Conservation (phyloP, 257 asterid genomes). For the Solanum acaule region DNA sequence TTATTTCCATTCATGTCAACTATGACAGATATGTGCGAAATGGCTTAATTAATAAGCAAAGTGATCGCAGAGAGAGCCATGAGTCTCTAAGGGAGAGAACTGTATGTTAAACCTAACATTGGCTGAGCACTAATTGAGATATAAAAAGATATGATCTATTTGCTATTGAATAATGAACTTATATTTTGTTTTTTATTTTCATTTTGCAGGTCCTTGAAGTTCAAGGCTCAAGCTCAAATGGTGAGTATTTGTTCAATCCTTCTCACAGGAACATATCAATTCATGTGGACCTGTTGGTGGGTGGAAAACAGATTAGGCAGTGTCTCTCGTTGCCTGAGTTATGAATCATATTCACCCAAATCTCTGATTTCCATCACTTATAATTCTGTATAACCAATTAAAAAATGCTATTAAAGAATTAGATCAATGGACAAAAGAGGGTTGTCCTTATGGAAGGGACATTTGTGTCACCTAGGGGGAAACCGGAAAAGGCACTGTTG, state of each 20-base stretch:
- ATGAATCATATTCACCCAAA: not conserved
- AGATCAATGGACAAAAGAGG: not conserved
- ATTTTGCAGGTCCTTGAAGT: slow-evolving; percentile 37
- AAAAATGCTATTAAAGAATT: not conserved
- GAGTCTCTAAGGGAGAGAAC: slow-evolving; percentile 18
- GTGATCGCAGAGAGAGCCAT: slow-evolving; percentile 11
- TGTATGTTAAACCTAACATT: slow-evolving; percentile 28
- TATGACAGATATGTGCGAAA: slow-evolving; percentile 36
- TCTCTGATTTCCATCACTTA: not conserved
- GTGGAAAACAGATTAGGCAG: not conserved
- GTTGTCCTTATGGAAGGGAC: not conserved
- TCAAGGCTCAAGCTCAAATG: slow-evolving; percentile 30
- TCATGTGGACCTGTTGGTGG: not conserved
- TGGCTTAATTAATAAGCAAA: slow-evolving; percentile 19
- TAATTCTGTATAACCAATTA: not conserved
- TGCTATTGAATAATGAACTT: not conserved
- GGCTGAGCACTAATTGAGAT: not conserved
- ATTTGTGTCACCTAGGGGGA: not conserved
- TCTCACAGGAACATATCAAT: slow-evolving; percentile 1
- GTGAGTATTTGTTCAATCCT: slow-evolving; percentile 36
- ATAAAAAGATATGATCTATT: not conserved
- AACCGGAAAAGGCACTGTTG: not conserved
- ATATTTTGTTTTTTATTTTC: too few species aligned
- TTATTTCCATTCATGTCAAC: slow-evolving; percentile 6
- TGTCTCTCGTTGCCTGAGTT: not conserved